Conservation (phyloP, 371 early-diverging fungal genomes). For the Apophysomyces trapeziformis region DNA sequence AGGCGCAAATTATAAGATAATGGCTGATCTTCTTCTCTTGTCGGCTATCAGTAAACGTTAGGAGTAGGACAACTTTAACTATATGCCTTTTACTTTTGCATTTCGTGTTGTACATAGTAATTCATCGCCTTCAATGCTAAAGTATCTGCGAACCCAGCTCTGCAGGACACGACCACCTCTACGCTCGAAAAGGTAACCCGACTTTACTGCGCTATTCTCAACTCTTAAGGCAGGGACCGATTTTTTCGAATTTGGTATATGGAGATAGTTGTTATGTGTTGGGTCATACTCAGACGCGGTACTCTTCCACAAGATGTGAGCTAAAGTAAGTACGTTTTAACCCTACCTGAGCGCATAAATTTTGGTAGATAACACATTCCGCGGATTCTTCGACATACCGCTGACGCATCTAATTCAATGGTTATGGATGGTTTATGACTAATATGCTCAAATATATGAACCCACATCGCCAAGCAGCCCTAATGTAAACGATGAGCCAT, state of each 20-base stretch:
- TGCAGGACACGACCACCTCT: slow-evolving; percentile 70
- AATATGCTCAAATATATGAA: not conserved
- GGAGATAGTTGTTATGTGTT: slow-evolving; percentile 19
- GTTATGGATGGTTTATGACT: not conserved
- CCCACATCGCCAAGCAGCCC: slow-evolving; percentile 51
- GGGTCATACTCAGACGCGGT: slow-evolving; percentile 38
- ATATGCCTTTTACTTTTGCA: slow-evolving; percentile 40
- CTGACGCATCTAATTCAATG: slow-evolving; percentile 40
- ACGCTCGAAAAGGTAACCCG: slow-evolving; percentile 80
- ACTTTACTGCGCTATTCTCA: slow-evolving; percentile 37
- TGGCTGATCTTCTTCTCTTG: slow-evolving; percentile 47
- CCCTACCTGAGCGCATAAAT: slow-evolving; percentile 32
- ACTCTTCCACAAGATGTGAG: slow-evolving; percentile 17
- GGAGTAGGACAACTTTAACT: not conserved
- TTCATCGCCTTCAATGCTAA: slow-evolving; percentile 67
- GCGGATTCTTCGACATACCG: slow-evolving; percentile 42
- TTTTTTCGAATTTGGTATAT: not conserved
- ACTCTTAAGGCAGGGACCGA: slow-evolving; percentile 1
- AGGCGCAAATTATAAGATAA: slow-evolving; percentile 68
- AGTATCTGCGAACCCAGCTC: slow-evolving; percentile 79
- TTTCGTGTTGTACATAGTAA: slow-evolving; percentile 58
- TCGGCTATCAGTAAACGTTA: slow-evolving; percentile 4
- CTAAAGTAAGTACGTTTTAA: not conserved
- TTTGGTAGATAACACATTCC: slow-evolving; percentile 39
- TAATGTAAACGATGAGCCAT: slow-evolving; percentile 6